Evolutionary conservation across 805 yeast species (phyloP).

Genomic region (Nakazawaea holstii): DNA sequence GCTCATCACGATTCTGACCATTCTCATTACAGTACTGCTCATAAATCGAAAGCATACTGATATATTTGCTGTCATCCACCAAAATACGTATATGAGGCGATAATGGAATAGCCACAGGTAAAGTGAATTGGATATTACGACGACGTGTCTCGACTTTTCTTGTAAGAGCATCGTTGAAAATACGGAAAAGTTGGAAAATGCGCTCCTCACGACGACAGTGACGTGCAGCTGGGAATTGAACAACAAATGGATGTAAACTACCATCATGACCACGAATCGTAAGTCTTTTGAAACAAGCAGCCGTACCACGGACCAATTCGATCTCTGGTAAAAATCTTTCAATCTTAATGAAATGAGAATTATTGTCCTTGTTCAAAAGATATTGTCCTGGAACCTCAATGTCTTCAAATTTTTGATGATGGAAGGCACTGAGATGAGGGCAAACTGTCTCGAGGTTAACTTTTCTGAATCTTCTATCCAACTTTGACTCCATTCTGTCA

Average conservation of each 20-base stretch:
- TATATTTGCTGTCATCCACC: slow-evolving; percentile 72
- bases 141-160: slow-evolving; percentile 85
- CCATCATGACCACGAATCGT: slow-evolving; percentile 94
- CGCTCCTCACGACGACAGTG: slow-evolving; percentile 96
- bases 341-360: slow-evolving; percentile 86
- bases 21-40: slow-evolving; percentile 77
- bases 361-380: slow-evolving; percentile 79
- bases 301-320: slow-evolving; percentile 84
- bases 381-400: slow-evolving; percentile 98
- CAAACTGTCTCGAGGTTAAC: slow-evolving; percentile 86
- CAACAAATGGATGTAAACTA: slow-evolving; percentile 84
- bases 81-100: slow-evolving; percentile 92
- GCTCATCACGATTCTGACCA: slow-evolving; percentile 80
- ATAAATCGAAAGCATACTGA: slow-evolving; percentile 76
- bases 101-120: slow-evolving; percentile 89
- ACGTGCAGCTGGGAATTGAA: slow-evolving; percentile 96
- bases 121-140: slow-evolving; percentile 75
- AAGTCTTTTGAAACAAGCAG: slow-evolving; percentile 83
- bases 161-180: slow-evolving; percentile 75
- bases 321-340: slow-evolving; percentile 88
- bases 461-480: slow-evolving; percentile 76
- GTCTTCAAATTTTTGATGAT: slow-evolving; percentile 96
- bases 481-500: slow-evolving; percentile 82
- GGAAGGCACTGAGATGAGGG: slow-evolving; percentile 95
- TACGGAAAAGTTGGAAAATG: slow-evolving; percentile 84